Conservation (phyloP, 2,329 filamentous ascomycete species). For the Xylariales sp. region DNA sequence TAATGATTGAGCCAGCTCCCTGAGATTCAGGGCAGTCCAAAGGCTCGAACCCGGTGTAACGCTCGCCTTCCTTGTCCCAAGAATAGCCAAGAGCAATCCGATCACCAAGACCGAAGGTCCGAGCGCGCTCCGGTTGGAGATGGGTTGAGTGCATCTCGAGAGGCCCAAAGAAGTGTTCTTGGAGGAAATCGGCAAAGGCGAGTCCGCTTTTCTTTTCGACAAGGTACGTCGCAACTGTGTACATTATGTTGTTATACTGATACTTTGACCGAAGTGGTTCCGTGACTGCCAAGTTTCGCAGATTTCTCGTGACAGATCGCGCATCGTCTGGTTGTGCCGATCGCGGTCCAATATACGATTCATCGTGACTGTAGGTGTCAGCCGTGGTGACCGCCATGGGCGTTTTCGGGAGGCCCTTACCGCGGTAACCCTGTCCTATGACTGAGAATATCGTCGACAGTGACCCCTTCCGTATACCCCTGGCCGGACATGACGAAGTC, state of each 20-base stretch:
- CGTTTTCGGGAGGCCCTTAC: conserved; percentile 22
- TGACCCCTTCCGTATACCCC: conserved; percentile 42
- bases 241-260: conserved; percentile 45
- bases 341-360: conserved; percentile 31
- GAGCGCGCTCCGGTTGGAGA: conserved; percentile 38
- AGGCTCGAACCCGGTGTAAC: conserved; percentile 26
- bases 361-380: conserved; percentile 40
- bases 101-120: conserved; percentile 35
- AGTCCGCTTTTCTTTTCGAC: conserved; percentile 41
- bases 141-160: conserved; percentile 41
- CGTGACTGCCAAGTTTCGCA: conserved; percentile 39
- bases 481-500: conserved; percentile 43
- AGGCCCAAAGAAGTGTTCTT: conserved; percentile 41
- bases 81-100: conserved; percentile 39
- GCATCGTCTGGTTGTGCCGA: conserved; percentile 37
- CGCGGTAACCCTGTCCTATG: conserved; percentile 43
- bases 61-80: conserved; percentile 31
- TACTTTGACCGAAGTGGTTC: conserved; percentile 39
- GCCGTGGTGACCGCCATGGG: neutral
- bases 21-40: conserved; percentile 36
- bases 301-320: conserved; percentile 41
- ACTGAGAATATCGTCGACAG: conserved; percentile 44
- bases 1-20: conserved; percentile 44
- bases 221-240: conserved; percentile 41
- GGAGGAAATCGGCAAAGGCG: conserved; percentile 41